phyloP scores from a whole-genome alignment of 1,284 basidiomycete genomes.

The Pseudozyma sp. region DNA sequence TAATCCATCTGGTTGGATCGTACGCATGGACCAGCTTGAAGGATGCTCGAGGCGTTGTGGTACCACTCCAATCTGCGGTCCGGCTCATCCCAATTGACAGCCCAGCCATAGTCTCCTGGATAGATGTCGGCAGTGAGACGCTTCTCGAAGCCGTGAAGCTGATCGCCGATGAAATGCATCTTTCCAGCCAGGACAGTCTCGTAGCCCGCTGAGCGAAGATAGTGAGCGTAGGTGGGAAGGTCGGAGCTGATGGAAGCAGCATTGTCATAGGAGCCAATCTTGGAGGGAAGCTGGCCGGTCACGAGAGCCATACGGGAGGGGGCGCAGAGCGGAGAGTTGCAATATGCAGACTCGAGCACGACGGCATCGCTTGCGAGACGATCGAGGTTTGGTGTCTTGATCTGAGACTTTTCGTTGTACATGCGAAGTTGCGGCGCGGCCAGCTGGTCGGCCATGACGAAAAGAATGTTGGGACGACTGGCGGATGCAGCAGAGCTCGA shows the following conservation, averaged over 20 bases:
- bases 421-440: constrained; percentile 43
- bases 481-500: constrained; percentile 4
- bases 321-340: constrained; percentile 43
- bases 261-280: constrained; percentile 38
- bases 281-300: constrained; percentile 38
- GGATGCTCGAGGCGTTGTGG: constrained; percentile 42
- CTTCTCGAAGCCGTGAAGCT: constrained; percentile 44
- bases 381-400: constrained; percentile 37
- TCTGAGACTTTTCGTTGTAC: constrained; percentile 42
- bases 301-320: constrained; percentile 46
- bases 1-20: constrained; percentile 48
- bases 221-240: constrained; percentile 38
- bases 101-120: constrained; percentile 43
- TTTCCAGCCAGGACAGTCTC: constrained; percentile 41
- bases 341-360: constrained; percentile 43
- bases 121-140: constrained; percentile 46
- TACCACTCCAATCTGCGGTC: constrained; percentile 42
- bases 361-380: constrained; percentile 30
- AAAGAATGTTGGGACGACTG: constrained; percentile 33
- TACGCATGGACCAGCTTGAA: constrained; percentile 40
- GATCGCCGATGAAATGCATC: constrained; percentile 45
- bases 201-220: constrained; percentile 34
- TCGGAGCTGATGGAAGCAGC: constrained; percentile 43
- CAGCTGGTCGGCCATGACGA: constrained; percentile 42
- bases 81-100: constrained; percentile 43